phyloP scores from a whole-genome alignment of 2,329 filamentous ascomycete genomes.

The Neopestalotiopsis sp. region DNA sequence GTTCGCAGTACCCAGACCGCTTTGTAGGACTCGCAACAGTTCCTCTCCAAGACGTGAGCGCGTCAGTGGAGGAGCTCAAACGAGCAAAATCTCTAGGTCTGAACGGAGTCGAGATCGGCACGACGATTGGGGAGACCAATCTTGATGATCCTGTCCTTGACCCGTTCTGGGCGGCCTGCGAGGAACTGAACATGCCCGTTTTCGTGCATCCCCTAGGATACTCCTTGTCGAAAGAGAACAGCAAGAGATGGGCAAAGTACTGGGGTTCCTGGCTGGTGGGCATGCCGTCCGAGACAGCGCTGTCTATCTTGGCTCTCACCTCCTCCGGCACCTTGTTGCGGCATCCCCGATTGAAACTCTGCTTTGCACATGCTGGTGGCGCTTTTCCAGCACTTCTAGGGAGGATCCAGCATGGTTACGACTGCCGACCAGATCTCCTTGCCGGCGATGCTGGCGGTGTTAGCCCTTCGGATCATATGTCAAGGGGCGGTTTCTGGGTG shows the following conservation, averaged over 20 bases:
- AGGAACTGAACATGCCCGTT: conserved; percentile 36
- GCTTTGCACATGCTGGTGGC: conserved; percentile 41
- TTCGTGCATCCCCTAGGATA: conserved; percentile 42
- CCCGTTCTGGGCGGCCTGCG: conserved; percentile 38
- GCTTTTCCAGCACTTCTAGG: conserved; percentile 41
- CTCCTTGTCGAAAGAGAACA: conserved; percentile 37
- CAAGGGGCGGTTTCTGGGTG: conserved; percentile 36
- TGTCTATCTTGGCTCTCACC: conserved; percentile 38
- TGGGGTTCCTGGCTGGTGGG: conserved; percentile 41
- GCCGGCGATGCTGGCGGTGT: conserved; percentile 34
- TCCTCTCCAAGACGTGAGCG: conserved; percentile 36
- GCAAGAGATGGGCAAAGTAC: conserved; percentile 35
- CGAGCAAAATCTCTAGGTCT: conserved; percentile 31
- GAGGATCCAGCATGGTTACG: conserved; percentile 39
- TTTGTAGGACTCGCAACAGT: conserved; percentile 40
- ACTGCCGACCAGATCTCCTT: conserved; percentile 40
- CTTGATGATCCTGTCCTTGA: conserved; percentile 35
- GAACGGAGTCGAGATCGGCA: conserved; percentile 40
- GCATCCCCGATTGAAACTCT: conserved; percentile 36
- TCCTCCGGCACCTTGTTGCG: conserved; percentile 34
- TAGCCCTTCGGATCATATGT: conserved; percentile 35
- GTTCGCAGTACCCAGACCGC: conserved; percentile 27
- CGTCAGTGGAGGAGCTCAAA: conserved; percentile 34
- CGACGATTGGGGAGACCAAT: conserved; percentile 35
- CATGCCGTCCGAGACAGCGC: conserved; percentile 41